A percentile compares a stretch with the other conserved stretches of the same genome.
Conservation (phyloP, 441 rosid species). For the Lepidium campestre region DNA sequence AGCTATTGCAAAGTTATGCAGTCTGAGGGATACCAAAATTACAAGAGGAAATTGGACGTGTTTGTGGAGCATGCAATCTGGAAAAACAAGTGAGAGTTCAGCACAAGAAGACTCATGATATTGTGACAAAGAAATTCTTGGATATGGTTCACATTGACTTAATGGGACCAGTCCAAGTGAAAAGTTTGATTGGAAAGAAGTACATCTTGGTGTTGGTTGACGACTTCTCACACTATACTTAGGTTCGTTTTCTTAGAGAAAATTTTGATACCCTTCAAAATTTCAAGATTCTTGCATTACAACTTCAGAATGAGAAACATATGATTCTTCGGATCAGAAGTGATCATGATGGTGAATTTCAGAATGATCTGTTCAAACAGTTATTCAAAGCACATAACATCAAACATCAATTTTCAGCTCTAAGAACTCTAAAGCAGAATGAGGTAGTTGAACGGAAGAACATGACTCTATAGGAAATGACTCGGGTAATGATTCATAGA, state of each 20-base stretch:
- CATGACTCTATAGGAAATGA: neutral
- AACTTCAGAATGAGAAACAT: neutral
- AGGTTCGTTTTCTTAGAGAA: neutral
- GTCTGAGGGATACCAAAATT: too few species aligned
- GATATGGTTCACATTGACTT: neutral
- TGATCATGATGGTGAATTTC: neutral
- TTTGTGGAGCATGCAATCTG: too few species aligned
- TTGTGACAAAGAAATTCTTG: too few species aligned
- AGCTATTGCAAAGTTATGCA: too few species aligned
- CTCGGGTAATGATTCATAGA: neutral
- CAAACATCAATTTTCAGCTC: neutral
- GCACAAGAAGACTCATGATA: too few species aligned
- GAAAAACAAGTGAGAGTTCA: too few species aligned
- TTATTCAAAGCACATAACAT: neutral
- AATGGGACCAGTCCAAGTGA: neutral
- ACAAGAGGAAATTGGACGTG: too few species aligned
- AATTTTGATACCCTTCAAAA: neutral
- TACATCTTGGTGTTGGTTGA: neutral
- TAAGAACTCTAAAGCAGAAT: neutral
- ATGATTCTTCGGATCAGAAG: neutral
- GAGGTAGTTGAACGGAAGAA: neutral
- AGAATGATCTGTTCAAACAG: neutral
- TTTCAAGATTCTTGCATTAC: neutral
- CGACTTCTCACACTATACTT: neutral
- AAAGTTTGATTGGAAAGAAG: neutral